Percentiles rank a stretch among this genome's conserved stretches.
These are phyloP conservation scores for Areca catechu DNA, from an alignment of 176 grass and related monocot species.

Conservation along the genomic window DNA sequence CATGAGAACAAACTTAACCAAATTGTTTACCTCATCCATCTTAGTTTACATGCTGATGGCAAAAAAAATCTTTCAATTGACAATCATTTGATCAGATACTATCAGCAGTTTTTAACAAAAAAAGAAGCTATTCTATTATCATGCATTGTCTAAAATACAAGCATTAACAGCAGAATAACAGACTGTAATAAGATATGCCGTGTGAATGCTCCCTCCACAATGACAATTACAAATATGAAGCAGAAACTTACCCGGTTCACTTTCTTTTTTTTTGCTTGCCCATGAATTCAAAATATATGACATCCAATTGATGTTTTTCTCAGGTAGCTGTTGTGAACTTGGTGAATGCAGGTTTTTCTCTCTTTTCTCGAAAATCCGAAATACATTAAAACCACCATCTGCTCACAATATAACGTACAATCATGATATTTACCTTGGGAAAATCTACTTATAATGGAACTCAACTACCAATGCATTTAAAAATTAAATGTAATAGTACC, in stretches of 20 bases:
- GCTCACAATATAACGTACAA: constrained; percentile 16
- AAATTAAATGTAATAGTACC: no score
- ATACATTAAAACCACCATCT: constrained; percentile 68
- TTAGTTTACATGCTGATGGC: no score
- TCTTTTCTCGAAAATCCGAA: constrained; percentile 46
- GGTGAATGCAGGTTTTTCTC: constrained; percentile 25
- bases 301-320: constrained; percentile 9
- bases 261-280: constrained; percentile 1
- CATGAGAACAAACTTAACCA: not conserved
- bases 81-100: no score
- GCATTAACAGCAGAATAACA: no score
- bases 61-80: no score
- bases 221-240: not conserved
- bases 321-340: constrained; percentile 16
- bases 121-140: no score
- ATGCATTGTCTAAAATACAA: no score
- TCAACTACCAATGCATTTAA: no score
- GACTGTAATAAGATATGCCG: no score
- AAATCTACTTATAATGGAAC: no score
- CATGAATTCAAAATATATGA: not conserved
- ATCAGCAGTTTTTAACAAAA: no score
- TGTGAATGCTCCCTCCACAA: no score
- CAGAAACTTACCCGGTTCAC: constrained; percentile 1
- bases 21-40: not conserved
- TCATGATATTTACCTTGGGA: not conserved